phyloP scores from a whole-genome alignment of 805 yeast species.

The Candida manassasensis region DNA sequence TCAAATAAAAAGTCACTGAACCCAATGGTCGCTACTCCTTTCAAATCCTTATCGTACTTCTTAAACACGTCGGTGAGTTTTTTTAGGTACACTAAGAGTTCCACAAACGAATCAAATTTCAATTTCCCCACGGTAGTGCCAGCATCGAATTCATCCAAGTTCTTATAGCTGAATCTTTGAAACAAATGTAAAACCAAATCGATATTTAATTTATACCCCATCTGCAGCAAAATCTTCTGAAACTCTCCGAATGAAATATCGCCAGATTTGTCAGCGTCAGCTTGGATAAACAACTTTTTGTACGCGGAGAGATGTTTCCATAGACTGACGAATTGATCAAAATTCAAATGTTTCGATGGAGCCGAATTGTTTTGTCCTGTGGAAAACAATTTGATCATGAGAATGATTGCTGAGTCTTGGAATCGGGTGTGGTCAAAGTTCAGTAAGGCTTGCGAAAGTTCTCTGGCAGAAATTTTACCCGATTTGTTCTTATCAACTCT shows the following conservation, averaged over 20 bases:
- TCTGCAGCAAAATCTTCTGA: constrained; percentile 54
- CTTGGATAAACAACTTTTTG: constrained; percentile 57
- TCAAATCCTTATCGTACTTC: constrained; percentile 67
- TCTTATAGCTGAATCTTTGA: constrained; percentile 46
- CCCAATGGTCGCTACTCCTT: constrained; percentile 65
- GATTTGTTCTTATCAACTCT: constrained; percentile 50
- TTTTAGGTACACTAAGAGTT: constrained; percentile 69
- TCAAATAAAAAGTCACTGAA: constrained; percentile 65
- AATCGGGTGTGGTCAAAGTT: constrained; percentile 64
- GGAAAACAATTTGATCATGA: constrained; percentile 63
- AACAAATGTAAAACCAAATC: constrained; percentile 56
- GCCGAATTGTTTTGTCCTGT: constrained; percentile 16
- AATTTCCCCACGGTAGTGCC: constrained; percentile 36
- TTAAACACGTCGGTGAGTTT: constrained; percentile 76
- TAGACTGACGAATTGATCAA: constrained; percentile 60
- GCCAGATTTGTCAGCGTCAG: constrained; percentile 55
- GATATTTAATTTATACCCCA: constrained; percentile 59
- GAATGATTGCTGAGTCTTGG: constrained; percentile 51
- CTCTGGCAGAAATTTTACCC: constrained; percentile 53
- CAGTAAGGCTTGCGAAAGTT: constrained; percentile 52
- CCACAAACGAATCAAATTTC: constrained; percentile 79
- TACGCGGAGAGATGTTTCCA: constrained; percentile 69
- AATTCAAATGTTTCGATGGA: constrained; percentile 26
- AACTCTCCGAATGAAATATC: constrained; percentile 65
- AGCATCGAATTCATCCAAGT: constrained; percentile 20